Conservation (phyloP, 805 yeast species). For the Komagataella populi region DNA sequence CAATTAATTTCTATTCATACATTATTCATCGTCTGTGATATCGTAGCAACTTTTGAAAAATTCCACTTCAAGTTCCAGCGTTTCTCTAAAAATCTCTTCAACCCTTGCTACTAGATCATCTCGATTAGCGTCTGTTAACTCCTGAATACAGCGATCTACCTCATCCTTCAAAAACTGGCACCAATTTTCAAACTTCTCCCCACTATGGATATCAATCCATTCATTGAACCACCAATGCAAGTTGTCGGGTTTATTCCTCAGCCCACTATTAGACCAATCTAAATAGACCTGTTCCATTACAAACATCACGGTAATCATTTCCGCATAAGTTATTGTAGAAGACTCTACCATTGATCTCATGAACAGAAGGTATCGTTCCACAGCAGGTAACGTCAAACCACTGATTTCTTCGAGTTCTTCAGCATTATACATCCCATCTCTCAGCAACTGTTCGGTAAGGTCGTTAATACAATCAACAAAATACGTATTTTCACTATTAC, state of each 20-base stretch:
- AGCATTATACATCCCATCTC: conserved; percentile 8
- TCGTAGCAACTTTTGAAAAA: conserved; percentile 36
- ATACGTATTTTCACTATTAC: conserved; percentile 33
- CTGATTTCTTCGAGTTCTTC: conserved; percentile 7
- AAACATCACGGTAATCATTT: conserved; percentile 28
- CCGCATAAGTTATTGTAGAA: conserved; percentile 19
- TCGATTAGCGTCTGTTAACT: background rate
- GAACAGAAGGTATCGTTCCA: conserved; percentile 21
- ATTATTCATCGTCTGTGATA: background rate
- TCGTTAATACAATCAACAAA: conserved; percentile 20
- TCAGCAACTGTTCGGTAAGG: conserved; percentile 8
- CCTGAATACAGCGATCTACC: conserved; percentile 18
- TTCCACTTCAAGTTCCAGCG: conserved; percentile 25
- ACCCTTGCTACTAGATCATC: conserved; percentile 12
- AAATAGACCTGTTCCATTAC: conserved; percentile 37
- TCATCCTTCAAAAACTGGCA: conserved; percentile 28
- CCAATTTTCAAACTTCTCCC: conserved; percentile 33
- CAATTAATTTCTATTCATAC: background rate
- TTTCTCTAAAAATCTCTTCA: conserved; percentile 18
- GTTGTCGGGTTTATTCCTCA: conserved; percentile 10
- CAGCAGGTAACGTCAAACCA: conserved; percentile 16
- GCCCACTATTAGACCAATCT: conserved; percentile 33
- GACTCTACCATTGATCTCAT: conserved; percentile 18
- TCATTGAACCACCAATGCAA: conserved; percentile 32
- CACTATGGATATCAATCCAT: conserved; percentile 40